Evolutionary conservation across 192 early-diverging fungal species (phyloP).

Genomic region (Mortierella antarctica): DNA sequence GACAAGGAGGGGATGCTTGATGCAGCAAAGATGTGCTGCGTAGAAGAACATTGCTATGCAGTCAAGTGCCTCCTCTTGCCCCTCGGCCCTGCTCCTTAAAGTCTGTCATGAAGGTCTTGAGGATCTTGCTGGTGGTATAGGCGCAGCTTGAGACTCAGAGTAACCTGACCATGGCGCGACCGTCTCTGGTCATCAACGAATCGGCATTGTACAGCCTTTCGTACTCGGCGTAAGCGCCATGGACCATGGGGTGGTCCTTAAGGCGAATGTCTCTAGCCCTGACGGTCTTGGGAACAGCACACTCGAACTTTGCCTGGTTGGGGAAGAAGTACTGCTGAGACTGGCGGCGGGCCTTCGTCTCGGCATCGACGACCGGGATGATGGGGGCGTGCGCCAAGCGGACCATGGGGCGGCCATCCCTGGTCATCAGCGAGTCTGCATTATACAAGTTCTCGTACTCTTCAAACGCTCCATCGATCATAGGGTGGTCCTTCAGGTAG

Average conservation of each 20-base stretch:
- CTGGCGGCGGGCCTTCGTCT: neutral
- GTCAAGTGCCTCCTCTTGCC: neutral
- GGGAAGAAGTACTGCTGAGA: slow-evolving; percentile 37
- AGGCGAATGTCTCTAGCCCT: slow-evolving; percentile 12
- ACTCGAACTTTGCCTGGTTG: slow-evolving; percentile 16
- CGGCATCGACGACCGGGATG: neutral
- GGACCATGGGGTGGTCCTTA: slow-evolving; percentile 11
- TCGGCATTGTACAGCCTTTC: slow-evolving; percentile 19
- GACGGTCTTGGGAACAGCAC: slow-evolving; percentile 6
- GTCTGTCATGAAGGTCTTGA: too few species aligned
- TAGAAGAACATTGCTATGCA: too few species aligned
- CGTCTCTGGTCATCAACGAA: slow-evolving; percentile 13
- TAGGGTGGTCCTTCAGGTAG: slow-evolving; percentile 35
- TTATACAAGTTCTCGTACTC: slow-evolving; percentile 38
- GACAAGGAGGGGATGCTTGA: too few species aligned
- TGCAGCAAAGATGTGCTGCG: too few species aligned
- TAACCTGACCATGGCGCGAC: slow-evolving; percentile 20
- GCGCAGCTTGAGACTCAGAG: slow-evolving; percentile 1
- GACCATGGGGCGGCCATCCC: slow-evolving; percentile 36
- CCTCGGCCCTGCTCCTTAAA: neutral
- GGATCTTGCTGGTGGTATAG: too few species aligned
- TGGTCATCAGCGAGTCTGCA: slow-evolving; percentile 34
- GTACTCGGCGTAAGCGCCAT: slow-evolving; percentile 13
- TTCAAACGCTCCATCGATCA: slow-evolving; percentile 20
- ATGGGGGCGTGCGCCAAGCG: slow-evolving; percentile 21